Percentiles rank a stretch among this genome's conserved stretches.
Conservation (phyloP, 768 basidiomycete genomes). For the Collybia nuda region DNA sequence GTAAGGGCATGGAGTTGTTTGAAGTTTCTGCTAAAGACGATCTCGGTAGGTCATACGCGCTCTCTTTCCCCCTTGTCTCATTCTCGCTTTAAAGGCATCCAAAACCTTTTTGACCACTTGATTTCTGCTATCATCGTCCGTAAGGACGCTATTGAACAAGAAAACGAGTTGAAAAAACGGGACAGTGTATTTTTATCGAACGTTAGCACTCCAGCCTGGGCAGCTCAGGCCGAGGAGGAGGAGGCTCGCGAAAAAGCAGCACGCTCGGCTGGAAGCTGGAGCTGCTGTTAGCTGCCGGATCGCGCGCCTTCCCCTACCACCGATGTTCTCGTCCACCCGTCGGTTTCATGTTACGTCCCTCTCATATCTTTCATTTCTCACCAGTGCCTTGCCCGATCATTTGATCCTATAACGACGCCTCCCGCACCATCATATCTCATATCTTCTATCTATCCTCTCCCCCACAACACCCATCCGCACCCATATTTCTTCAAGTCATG, state of each 20-base stretch:
- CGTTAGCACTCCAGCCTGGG: conserved; percentile 67
- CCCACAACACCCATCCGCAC: conserved; percentile 19
- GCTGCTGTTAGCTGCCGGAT: conserved; percentile 56
- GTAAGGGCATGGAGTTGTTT: conserved; percentile 83
- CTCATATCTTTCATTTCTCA: conserved; percentile 27
- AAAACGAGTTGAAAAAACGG: conserved; percentile 76
- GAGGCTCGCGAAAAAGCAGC: conserved; percentile 60
- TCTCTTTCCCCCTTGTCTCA: conserved; percentile 11
- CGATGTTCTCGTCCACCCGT: conserved; percentile 1
- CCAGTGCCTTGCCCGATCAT: neutral
- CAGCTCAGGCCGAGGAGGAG: conserved; percentile 78
- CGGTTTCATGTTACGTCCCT: conserved; percentile 9
- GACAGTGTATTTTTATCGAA: conserved; percentile 81
- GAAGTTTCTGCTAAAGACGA: conserved; percentile 94
- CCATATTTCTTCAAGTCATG: conserved; percentile 16
- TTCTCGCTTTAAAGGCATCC: conserved; percentile 58
- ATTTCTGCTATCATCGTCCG: conserved; percentile 77
- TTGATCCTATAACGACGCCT: conserved; percentile 15
- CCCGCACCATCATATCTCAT: conserved; percentile 11
- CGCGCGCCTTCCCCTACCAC: conserved; percentile 5
- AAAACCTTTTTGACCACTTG: conserved; percentile 75
- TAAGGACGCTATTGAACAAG: conserved; percentile 78
- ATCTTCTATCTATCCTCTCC: conserved; percentile 19
- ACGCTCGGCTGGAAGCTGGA: conserved; percentile 58
- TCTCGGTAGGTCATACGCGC: conserved; percentile 49